Evolutionary conservation across 2,329 filamentous ascomycete species (phyloP).

Genomic region (Colletotrichum cordylinicola): DNA sequence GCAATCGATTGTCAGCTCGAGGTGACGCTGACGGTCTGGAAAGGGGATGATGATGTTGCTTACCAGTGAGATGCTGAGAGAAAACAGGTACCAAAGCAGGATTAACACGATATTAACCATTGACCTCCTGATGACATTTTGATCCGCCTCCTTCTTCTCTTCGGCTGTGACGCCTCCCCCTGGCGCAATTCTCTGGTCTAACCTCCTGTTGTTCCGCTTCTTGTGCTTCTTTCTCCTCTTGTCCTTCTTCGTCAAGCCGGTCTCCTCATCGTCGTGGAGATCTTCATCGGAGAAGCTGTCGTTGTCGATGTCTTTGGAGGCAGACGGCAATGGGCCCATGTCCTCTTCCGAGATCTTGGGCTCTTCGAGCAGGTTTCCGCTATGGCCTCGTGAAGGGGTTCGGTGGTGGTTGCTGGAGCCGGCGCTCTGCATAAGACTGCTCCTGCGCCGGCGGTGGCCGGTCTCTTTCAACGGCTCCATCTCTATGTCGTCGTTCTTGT

Average conservation of each 20-base stretch:
- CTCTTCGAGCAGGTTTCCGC: slow-evolving; percentile 40
- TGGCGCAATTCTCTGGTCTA: slow-evolving; percentile 73
- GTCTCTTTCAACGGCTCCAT: slow-evolving; percentile 56
- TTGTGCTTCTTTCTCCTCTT: slow-evolving; percentile 70
- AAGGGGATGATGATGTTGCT: slow-evolving; percentile 37
- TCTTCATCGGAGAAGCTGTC: slow-evolving; percentile 74
- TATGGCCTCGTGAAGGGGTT: slow-evolving; percentile 32
- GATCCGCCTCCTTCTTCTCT: slow-evolving; percentile 79
- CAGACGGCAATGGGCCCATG: slow-evolving; percentile 23
- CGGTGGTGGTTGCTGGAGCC: slow-evolving; percentile 27
- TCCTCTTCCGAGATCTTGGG: slow-evolving; percentile 53
- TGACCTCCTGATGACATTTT: slow-evolving; percentile 72
- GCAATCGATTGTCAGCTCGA: slow-evolving; percentile 30
- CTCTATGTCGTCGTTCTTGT: slow-evolving; percentile 51
- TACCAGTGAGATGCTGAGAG: slow-evolving; percentile 89
- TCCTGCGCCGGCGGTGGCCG: slow-evolving; percentile 62
- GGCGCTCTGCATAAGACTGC: slow-evolving; percentile 54
- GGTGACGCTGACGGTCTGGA: background rate
- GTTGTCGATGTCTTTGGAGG: slow-evolving; percentile 42
- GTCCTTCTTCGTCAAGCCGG: slow-evolving; percentile 79
- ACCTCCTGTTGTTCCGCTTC: slow-evolving; percentile 69
- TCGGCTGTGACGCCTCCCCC: slow-evolving; percentile 67
- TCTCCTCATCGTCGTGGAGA: slow-evolving; percentile 86
- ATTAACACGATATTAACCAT: slow-evolving; percentile 83
- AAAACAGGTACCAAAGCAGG: slow-evolving; percentile 87